A percentile compares a stretch with the other conserved stretches of the same genome.
Evolutionary conservation across 2,329 filamentous ascomycete genomes (phyloP).

Genomic region (Lecanicillium sp.): DNA sequence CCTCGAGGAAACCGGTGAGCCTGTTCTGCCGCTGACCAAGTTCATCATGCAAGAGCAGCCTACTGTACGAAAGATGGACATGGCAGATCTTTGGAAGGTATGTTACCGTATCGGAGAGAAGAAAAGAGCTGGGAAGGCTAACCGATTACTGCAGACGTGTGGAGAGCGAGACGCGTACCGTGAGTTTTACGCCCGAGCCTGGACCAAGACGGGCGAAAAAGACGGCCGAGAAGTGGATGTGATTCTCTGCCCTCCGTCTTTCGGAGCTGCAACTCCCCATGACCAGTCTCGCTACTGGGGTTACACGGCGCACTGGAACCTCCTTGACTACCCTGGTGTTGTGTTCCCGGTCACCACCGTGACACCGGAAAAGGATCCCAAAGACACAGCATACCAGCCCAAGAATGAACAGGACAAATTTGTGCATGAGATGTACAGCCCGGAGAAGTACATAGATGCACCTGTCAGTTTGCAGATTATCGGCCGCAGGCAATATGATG

Average conservation of each 20-base stretch:
- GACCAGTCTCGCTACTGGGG: slow-evolving; percentile 45
- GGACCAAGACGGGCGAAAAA: slow-evolving; percentile 25
- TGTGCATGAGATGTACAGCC: slow-evolving; percentile 19
- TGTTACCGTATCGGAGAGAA: slow-evolving; percentile 8
- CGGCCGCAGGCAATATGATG: slow-evolving; percentile 20
- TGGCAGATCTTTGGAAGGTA: slow-evolving; percentile 32
- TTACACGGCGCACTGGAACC: slow-evolving; percentile 61
- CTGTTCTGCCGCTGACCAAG: slow-evolving; percentile 47
- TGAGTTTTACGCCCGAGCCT: slow-evolving; percentile 26
- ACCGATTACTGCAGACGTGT: slow-evolving; percentile 17
- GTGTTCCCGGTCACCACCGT: slow-evolving; percentile 48
- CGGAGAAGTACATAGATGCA: slow-evolving; percentile 16
- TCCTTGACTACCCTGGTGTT: slow-evolving; percentile 57
- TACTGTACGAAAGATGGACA: slow-evolving; percentile 30
- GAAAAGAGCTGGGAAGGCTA: neutral
- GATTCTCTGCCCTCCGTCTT: slow-evolving; percentile 52
- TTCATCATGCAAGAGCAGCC: slow-evolving; percentile 50
- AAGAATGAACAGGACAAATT: slow-evolving; percentile 21
- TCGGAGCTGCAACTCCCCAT: slow-evolving; percentile 40
- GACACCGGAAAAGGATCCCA: slow-evolving; percentile 16
- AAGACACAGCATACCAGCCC: slow-evolving; percentile 16
- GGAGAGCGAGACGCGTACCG: slow-evolving; percentile 31
- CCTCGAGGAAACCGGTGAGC: slow-evolving; percentile 48
- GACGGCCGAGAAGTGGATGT: slow-evolving; percentile 42
- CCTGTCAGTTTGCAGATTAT: slow-evolving; percentile 21